Conservation (phyloP, 768 basidiomycete species). For the Pisolithus microcarpus region DNA sequence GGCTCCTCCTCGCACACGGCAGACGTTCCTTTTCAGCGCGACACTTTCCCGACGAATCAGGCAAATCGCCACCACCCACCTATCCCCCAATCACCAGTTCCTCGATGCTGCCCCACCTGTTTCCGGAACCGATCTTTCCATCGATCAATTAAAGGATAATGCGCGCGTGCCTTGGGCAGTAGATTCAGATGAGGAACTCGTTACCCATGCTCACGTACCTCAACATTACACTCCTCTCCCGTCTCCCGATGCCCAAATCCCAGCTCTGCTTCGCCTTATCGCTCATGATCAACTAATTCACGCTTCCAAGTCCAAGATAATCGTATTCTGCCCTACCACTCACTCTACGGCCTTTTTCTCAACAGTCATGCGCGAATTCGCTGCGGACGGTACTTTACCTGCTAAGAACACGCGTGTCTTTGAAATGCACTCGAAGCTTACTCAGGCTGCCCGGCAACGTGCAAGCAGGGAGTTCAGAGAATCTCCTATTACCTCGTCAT, state of each 20-base stretch:
- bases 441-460: constrained; percentile 48
- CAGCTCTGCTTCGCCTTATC: constrained; percentile 72
- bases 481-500: constrained; percentile 6
- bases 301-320: constrained; percentile 59
- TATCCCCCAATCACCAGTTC: constrained; percentile 57
- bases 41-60: constrained; percentile 70
- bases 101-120: constrained; percentile 66
- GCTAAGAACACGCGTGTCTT: constrained; percentile 51
- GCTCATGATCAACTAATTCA: constrained; percentile 81
- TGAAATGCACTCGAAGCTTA: constrained; percentile 78
- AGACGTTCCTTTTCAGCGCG: constrained; percentile 89
- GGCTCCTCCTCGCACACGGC: constrained; percentile 59
- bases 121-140: constrained; percentile 25
- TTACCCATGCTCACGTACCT: constrained; percentile 67
- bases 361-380: constrained; percentile 49
- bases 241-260: constrained; percentile 58
- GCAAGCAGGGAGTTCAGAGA: constrained; percentile 55
- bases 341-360: constrained; percentile 76
- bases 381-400: constrained; percentile 37
- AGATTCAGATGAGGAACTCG: constrained; percentile 17
- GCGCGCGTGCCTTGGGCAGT: not conserved
- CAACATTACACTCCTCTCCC: constrained; percentile 79
- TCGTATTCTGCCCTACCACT: constrained; percentile 82
- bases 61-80: constrained; percentile 54
- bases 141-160: not conserved